Percentiles rank a stretch among this genome's conserved stretches.
Evolutionary conservation across 73 alveolate genomes (phyloP).

Genomic region (Effrenium voratum): DNA sequence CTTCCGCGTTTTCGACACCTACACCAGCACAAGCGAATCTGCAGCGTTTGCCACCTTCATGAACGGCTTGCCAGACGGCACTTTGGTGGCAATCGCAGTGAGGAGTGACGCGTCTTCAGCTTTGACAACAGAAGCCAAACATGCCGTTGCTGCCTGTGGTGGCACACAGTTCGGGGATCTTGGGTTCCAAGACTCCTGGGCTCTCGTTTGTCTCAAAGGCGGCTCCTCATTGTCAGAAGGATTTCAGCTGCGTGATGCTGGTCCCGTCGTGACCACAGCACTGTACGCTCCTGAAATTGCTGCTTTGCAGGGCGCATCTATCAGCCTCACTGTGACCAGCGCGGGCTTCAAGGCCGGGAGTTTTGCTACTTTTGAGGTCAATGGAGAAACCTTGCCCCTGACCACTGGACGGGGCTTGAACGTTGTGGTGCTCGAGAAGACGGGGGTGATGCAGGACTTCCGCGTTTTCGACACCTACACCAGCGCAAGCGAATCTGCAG

Average conservation of each 20-base stretch:
- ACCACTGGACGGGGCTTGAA: no score
- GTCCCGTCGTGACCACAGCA: background rate
- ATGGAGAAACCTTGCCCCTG: no score
- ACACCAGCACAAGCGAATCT: background rate
- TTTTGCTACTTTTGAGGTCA: no score
- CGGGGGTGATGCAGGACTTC: no score
- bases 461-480: background rate
- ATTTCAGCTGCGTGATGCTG: background rate
- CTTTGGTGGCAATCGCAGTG: background rate
- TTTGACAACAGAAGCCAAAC: no score
- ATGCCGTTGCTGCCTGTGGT: background rate
- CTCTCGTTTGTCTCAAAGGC: background rate
- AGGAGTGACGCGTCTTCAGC: background rate
- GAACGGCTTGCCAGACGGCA: background rate
- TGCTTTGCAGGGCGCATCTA: background rate
- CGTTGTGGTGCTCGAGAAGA: no score
- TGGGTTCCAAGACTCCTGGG: background rate
- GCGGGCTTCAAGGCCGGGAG: background rate
- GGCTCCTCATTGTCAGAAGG: background rate
- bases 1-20: background rate
- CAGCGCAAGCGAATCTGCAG: background rate
- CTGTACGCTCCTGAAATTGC: background rate
- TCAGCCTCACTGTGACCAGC: background rate
- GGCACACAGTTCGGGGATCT: background rate
- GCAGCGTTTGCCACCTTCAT: no score